Evolutionary conservation across 306 rosid species (phyloP).

Genomic region (Malus asiatica): DNA sequence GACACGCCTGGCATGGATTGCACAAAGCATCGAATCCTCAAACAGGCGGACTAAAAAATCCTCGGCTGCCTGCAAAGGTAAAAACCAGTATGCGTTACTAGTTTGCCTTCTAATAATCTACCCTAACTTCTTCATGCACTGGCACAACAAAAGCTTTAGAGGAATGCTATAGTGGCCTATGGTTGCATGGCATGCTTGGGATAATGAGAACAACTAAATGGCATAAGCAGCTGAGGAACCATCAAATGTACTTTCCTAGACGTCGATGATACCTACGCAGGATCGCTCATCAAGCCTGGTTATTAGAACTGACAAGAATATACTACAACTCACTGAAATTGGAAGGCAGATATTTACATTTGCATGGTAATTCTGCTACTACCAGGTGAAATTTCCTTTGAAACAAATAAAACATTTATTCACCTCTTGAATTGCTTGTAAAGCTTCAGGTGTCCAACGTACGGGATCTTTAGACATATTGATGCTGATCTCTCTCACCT

Average conservation of each 20-base stretch:
- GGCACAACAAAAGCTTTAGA: neutral
- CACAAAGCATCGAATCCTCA: slow-evolving; percentile 79
- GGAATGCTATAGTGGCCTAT: neutral
- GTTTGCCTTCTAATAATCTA: neutral
- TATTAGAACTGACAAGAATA: neutral
- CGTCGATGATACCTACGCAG: neutral
- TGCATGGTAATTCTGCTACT: neutral
- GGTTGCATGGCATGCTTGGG: neutral
- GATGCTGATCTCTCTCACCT: slow-evolving; percentile 54
- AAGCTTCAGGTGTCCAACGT: slow-evolving; percentile 77
- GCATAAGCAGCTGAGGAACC: no score
- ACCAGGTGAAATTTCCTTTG: neutral
- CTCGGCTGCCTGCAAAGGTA: slow-evolving; percentile 68
- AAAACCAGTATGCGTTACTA: neutral
- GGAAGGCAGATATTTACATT: neutral
- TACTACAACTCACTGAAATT: neutral
- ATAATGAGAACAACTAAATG: no score
- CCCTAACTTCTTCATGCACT: neutral
- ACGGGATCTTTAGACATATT: slow-evolving; percentile 26
- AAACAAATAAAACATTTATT: slow-evolving; percentile 11
- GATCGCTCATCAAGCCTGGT: neutral
- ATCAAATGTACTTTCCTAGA: neutral
- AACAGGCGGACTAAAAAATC: slow-evolving; percentile 58
- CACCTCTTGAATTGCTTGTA: slow-evolving; percentile 77
- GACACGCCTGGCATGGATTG: slow-evolving; percentile 86